phyloP scores from a whole-genome alignment of 2,329 filamentous ascomycete species.

The Acrocalymma vagum region DNA sequence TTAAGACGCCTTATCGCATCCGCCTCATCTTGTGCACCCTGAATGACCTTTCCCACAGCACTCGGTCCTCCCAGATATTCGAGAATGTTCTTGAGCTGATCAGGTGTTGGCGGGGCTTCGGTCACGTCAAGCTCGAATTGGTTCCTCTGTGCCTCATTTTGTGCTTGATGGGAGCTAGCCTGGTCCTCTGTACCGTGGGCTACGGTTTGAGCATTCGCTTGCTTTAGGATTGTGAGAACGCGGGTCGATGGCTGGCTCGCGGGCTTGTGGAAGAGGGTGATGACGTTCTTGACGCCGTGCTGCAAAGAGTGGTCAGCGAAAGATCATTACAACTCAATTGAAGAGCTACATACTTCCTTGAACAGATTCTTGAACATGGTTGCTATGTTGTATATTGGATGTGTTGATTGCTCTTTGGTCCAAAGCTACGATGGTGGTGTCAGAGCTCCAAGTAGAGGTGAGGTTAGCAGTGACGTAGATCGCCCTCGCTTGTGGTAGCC shows the following conservation, averaged over 20 bases:
- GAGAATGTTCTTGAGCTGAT: constrained; percentile 84
- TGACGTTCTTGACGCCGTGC: constrained; percentile 72
- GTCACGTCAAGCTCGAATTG: constrained; percentile 90
- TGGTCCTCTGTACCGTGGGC: constrained; percentile 77
- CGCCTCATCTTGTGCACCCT: constrained; percentile 74
- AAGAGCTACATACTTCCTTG: constrained; percentile 48
- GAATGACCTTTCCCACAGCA: constrained; percentile 71
- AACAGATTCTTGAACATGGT: constrained; percentile 58
- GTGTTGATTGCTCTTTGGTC: constrained; percentile 14
- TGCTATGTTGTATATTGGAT: constrained; percentile 6
- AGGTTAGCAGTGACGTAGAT: constrained; percentile 37
- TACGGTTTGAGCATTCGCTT: constrained; percentile 74
- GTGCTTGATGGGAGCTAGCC: constrained; percentile 70
- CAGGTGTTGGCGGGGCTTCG: constrained; percentile 78
- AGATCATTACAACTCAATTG: constrained; percentile 7
- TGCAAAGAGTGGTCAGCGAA: constrained; percentile 29
- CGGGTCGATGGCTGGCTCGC: constrained; percentile 75
- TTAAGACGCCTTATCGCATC: constrained; percentile 85
- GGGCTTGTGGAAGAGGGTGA: constrained; percentile 95
- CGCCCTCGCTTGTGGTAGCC: constrained; percentile 15
- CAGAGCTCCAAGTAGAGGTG: constrained; percentile 26
- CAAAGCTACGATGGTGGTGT: constrained; percentile 21
- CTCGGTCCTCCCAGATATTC: constrained; percentile 74
- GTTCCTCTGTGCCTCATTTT: constrained; percentile 66
- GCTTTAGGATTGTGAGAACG: constrained; percentile 80